Evolutionary conservation across 2,329 filamentous ascomycete genomes (phyloP), one percentile per base, ranked within the genome.

Genomic region (Xylaria sp.): DNA sequence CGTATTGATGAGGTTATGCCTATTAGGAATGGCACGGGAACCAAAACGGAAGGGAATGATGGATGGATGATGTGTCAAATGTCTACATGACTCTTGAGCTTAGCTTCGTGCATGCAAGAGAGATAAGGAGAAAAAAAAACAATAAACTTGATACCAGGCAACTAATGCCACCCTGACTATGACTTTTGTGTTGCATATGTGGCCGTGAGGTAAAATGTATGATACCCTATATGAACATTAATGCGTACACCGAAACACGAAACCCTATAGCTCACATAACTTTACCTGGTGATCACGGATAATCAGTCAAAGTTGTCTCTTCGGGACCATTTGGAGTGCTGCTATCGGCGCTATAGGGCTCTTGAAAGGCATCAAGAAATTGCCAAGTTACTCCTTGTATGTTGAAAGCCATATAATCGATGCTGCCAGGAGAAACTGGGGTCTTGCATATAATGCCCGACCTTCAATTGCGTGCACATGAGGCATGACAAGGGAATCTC

Each of bases 1-100:
- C 59, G 74, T 71, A 66, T 65, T 75, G 72, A 77, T 67, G 75
- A 77, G 62, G 64, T 73, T 73, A 76, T 64, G 74, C 28, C 65
- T 48, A 55, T 28, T 60, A 51, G 62, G 59, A 60, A 67, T 59
- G 62, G 63, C 15, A 60, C 15, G 43, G 68, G 68, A 63, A 67
- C 46, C 56, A 57, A 70, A 68, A 64, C 23, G 64, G 70, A 62
- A 25, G 33, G 54, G 54, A 56, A 68, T 68, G 64, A 67, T n/a
- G 56, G 57, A 57, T 61, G 56, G 52, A 64, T 62, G 46, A 56
- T 31, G 43, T 1, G 43, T 55, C 52, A 64, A 64, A 62, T 54
- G 51, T 57, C 39, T 46, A 64, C 64, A 18, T 60, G 43, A 59
- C 46, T 51, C 33, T 15, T 48, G 54, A 49, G 48, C 46, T 43